Evolutionary conservation across 352 stramenopile species (phyloP).

Genomic region (Pythium dissimile): DNA sequence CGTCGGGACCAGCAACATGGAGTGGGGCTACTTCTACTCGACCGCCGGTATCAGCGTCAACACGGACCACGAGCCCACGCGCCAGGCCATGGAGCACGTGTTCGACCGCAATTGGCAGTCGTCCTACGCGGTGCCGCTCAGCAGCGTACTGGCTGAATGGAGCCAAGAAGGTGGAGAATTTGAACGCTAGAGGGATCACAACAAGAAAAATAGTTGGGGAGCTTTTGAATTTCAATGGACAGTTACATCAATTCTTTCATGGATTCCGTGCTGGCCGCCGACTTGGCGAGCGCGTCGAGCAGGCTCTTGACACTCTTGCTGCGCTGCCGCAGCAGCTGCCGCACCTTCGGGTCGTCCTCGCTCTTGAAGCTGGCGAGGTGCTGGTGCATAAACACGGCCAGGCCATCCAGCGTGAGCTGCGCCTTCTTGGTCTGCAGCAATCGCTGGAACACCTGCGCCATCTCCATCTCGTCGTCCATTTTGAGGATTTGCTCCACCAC

Average conservation of each 20-base stretch:
- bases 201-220: background rate
- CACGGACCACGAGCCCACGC: conserved; percentile 59
- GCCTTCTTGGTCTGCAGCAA: conserved; percentile 79
- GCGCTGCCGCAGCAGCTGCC: conserved; percentile 51
- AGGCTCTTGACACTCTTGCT: conserved; percentile 64
- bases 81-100: conserved; percentile 45
- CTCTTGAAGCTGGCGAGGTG: conserved; percentile 60
- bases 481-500: conserved; percentile 71
- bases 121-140: conserved; percentile 43
- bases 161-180: background rate
- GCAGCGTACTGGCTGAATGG: background rate
- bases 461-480: conserved; percentile 57
- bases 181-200: background rate
- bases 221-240: background rate
- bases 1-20: conserved; percentile 85
- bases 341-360: conserved; percentile 35
- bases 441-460: conserved; percentile 70
- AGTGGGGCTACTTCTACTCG: conserved; percentile 87
- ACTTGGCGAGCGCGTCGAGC: conserved; percentile 66
- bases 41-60: conserved; percentile 76
- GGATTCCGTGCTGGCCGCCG: conserved; percentile 39
- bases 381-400: conserved; percentile 81
- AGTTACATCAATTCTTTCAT: conserved; percentile 50
- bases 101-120: conserved; percentile 82
- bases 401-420: conserved; percentile 69